Evolutionary conservation across 2,329 filamentous ascomycete species (phyloP).

Genomic region (Fusarium chlamydosporum): DNA sequence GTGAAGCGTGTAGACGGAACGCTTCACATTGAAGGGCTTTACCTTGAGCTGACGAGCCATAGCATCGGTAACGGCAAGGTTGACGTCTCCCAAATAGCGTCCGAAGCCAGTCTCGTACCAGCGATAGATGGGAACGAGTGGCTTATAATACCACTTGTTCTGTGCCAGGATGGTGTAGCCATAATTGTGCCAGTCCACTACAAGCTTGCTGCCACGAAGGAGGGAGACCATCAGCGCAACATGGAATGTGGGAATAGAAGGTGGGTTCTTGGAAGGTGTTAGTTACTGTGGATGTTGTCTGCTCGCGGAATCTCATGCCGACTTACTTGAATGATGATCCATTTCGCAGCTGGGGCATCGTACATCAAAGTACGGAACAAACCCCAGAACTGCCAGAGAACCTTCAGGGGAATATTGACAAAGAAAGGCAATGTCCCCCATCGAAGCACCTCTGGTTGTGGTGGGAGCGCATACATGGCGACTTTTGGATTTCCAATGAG

Average conservation of each 20-base stretch:
- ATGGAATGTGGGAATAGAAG: conserved; percentile 90
- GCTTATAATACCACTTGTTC: conserved; percentile 71
- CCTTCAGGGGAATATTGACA: conserved; percentile 84
- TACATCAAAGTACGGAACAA: conserved; percentile 82
- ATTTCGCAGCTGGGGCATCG: conserved; percentile 78
- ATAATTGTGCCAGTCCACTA: conserved; percentile 99
- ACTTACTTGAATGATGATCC: conserved; percentile 84
- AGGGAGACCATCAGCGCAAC: conserved; percentile 80
- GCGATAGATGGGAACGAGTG: conserved; percentile 82
- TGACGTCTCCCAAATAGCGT: conserved; percentile 74
- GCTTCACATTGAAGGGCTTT: conserved; percentile 74
- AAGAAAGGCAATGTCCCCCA: conserved; percentile 82
- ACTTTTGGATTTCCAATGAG: conserved; percentile 78
- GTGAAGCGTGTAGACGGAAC: conserved; percentile 80
- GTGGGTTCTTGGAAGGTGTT: conserved; percentile 77
- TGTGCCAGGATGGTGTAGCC: conserved; percentile 90
- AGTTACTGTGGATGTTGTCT: conserved; percentile 7
- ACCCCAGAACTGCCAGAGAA: conserved; percentile 82
- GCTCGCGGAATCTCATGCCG: no score
- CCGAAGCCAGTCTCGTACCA: conserved; percentile 83
- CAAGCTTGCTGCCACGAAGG: conserved; percentile 82
- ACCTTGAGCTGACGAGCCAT: conserved; percentile 81
- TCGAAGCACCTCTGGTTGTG: conserved; percentile 76
- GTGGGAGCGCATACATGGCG: conserved; percentile 76
- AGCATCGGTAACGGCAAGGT: conserved; percentile 90